phyloP scores from a whole-genome alignment of 73 alveolate species.

The Paramecium primaurelia region DNA sequence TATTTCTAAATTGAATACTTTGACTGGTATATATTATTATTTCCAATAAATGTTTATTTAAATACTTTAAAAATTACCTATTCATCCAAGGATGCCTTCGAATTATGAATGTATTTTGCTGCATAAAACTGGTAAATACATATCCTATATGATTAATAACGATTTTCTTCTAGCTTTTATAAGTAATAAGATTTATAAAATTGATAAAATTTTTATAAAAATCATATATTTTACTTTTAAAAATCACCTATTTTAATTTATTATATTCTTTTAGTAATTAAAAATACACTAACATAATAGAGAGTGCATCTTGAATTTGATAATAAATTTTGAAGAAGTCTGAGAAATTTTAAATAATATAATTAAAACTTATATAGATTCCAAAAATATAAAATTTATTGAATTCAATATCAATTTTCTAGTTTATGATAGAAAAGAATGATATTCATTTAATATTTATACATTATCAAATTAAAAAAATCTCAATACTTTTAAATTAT shows the following conservation, averaged over 20 bases:
- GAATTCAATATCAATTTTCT: neutral
- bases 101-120: neutral
- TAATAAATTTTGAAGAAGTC: neutral
- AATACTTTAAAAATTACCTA: neutral
- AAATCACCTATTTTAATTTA: neutral
- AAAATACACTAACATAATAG: neutral
- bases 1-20: neutral
- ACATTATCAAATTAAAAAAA: neutral
- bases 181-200: neutral
- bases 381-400: neutral
- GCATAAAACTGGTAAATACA: neutral
- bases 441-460: neutral
- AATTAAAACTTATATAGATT: neutral
- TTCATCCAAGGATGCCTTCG: neutral
- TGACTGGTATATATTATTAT: neutral
- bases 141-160: neutral
- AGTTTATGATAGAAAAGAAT: neutral
- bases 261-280: too few relatives aligned
- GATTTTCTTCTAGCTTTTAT: neutral
- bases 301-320: neutral
- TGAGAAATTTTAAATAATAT: neutral
- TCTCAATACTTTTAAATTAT: neutral
- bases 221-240: neutral
- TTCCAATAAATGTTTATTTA: neutral
- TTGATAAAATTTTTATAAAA: neutral